Base-by-base conservation (phyloP, 2,329 filamentous ascomycete genomes). In the Plenodomus tracheiphilus region DNA sequence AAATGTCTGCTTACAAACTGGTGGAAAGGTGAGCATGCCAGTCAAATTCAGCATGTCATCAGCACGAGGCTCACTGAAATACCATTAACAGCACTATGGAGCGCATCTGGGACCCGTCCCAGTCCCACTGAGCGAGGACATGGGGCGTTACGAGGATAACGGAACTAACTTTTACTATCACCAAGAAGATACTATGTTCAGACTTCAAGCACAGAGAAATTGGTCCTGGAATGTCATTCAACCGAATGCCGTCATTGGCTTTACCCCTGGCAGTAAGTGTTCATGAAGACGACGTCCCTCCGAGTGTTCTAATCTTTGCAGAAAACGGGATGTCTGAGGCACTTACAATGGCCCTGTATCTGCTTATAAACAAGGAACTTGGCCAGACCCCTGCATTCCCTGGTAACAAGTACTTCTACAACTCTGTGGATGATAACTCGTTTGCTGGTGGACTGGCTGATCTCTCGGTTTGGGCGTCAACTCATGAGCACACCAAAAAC, bases 311-410 rank as follows among this genome's bases (percentile, higher is more conserved):
- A n/a, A n/a, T n/a, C n/a, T n/a, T 20, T 30, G 11, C 11, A 37
- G 34, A 15, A n/a, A 45, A 45, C 17, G 43, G 43, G 4, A 45
- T 45, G 43, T 45, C 43, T 11, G 35, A 39, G 22, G 43, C 43
- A 7, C 16, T 45, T 2, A 45, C 43, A 15, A n/a, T 39, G 15
- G 43, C 34, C n/a, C 16, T 45, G 8, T 45, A 45, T 20, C 28
- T 45, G 18, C 36, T 45, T 15, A 18, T 39, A 7, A 17, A 22
- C 22, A 11, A 17, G 4, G 43, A 45, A 20, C 10, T 45, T 5
- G 17, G 22, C 1, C 13, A 16, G 6, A 10, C 21, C 17, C 16
- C 43, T 1, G 22, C 15, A 13, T 45, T 45, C 21, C 43, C 43
- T 3, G 43, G 43, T 7, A 45, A 45, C 22, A n/a, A 39, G 16